Conservation (phyloP, 2,329 filamentous ascomycete genomes). For the Neofusicoccum sp. region DNA sequence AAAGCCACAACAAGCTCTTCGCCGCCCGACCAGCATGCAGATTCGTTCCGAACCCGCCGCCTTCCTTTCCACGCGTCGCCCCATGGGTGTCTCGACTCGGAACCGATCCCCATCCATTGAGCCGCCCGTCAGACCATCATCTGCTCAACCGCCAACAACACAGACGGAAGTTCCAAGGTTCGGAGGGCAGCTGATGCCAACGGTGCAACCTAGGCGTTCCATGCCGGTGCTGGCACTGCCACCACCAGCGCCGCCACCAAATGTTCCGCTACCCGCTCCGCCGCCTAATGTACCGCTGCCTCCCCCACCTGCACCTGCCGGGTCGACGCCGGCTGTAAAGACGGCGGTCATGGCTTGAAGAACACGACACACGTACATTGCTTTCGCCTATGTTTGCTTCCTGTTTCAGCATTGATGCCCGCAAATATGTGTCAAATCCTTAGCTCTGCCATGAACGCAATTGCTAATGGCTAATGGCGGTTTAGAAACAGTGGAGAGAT, state of each 20-base stretch:
- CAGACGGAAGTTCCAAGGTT: background rate
- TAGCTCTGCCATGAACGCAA: slow-evolving; percentile 4
- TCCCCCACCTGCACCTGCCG: background rate
- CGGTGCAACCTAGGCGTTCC: slow-evolving; percentile 26
- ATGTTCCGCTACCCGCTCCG: slow-evolving; percentile 47
- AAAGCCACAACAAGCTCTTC: slow-evolving; percentile 31
- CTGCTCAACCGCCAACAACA: background rate
- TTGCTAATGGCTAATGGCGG: slow-evolving; percentile 19
- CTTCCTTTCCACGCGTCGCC: slow-evolving; percentile 44
- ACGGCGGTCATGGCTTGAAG: slow-evolving; percentile 10
- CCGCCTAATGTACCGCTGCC: slow-evolving; percentile 26
- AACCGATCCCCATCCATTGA: slow-evolving; percentile 4
- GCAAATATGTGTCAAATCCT: background rate
- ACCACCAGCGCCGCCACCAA: slow-evolving; percentile 50
- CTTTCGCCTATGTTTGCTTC: background rate
- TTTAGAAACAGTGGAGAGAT: background rate
- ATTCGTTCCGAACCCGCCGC: slow-evolving; percentile 46
- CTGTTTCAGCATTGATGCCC: background rate
- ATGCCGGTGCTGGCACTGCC: slow-evolving; percentile 46
- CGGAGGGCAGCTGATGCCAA: slow-evolving; percentile 19
- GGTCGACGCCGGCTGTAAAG: slow-evolving; percentile 7
- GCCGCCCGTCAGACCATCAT: background rate
- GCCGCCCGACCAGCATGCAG: slow-evolving; percentile 49
- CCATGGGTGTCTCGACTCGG: slow-evolving; percentile 19
- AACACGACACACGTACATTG: background rate